Evolutionary conservation across 2,329 filamentous ascomycete genomes (phyloP).

Genomic region (Akanthomyces uredinophilus): DNA sequence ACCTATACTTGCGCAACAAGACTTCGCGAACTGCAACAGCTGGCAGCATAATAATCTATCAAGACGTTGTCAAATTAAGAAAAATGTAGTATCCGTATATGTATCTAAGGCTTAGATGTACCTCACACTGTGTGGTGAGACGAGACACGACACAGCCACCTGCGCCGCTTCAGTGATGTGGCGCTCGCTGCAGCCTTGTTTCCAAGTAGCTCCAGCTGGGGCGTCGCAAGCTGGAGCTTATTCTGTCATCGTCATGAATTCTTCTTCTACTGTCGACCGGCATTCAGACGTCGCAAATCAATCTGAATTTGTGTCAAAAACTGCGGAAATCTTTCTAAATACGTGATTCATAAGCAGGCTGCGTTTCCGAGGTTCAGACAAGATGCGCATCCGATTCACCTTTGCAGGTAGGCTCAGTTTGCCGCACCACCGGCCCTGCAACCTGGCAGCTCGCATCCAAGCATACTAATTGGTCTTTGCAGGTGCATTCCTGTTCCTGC

Average conservation of each 20-base stretch:
- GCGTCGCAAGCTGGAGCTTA: neutral
- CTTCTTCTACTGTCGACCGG: neutral
- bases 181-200: slow-evolving; percentile 1
- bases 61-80: too few species aligned
- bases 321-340: neutral
- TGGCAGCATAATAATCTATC: too few species aligned
- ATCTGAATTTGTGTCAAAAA: slow-evolving; percentile 6
- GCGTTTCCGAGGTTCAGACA: neutral
- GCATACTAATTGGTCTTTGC: slow-evolving; percentile 18
- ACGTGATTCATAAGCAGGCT: neutral
- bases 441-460: neutral
- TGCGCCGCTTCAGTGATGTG: neutral
- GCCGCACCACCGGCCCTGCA: neutral
- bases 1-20: too few species aligned
- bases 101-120: too few species aligned
- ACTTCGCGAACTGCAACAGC: too few species aligned
- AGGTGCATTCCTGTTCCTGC: slow-evolving; percentile 66
- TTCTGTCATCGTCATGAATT: neutral
- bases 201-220: neutral
- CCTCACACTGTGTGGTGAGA: too few species aligned
- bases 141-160: neutral
- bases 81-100: too few species aligned
- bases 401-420: slow-evolving; percentile 66
- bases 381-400: slow-evolving; percentile 80
- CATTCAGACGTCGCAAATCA: neutral